Base-by-base conservation (phyloP, 805 yeast species). In the Ogataea allantospora region DNA sequence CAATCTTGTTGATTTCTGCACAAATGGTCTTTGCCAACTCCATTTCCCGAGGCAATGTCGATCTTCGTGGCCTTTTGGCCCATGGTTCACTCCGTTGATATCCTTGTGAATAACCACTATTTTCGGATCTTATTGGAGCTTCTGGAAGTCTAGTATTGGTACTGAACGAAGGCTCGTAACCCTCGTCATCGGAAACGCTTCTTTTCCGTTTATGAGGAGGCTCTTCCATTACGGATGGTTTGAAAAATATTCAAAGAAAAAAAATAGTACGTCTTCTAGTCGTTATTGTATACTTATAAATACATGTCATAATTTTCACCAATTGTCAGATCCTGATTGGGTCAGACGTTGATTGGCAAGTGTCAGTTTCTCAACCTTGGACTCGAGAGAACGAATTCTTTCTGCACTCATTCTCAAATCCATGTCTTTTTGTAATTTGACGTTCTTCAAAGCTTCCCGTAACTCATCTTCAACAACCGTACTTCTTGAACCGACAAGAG, bases 1-100 rank as follows among this genome's bases (percentile, higher is more conserved):
- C 88, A 21, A 81, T 57, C 14, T 78, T 78, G 38, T 73, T 68
- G 35, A 80, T 65, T 47, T 71, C 77, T 20, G 65, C 67, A 62
- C 74, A 65, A 51, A 75, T 59, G 28, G 69, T 70, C 50, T 66
- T 69, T 29, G 77, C 70, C 23, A 68, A 52, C 46, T 71, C 62
- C 9, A 42, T 33, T 17, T 51, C 51, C 11, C 43, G 42, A 4
- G 54, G 39, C 17, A 51, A 16, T 12, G 48, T 39, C 9, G 44
- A 37, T 17, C 55, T 35, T 23, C 35, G 43, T 10, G 43, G 41
- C 16, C 53, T 33, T 25, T 48, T 48, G 7, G 44, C 19, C 41
- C 43, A 36, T 8, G 24, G 7, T 19, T 33, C 17, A 5, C n/a
- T 21, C 11, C 23, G 8, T 21, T 21, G 23, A 19, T 19, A 19